A percentile compares a stretch with the other conserved stretches of the same genome.
These are phyloP conservation scores for Marasmius sp. DNA, from an alignment of 1,284 basidiomycete species.

Conservation along the genomic window DNA sequence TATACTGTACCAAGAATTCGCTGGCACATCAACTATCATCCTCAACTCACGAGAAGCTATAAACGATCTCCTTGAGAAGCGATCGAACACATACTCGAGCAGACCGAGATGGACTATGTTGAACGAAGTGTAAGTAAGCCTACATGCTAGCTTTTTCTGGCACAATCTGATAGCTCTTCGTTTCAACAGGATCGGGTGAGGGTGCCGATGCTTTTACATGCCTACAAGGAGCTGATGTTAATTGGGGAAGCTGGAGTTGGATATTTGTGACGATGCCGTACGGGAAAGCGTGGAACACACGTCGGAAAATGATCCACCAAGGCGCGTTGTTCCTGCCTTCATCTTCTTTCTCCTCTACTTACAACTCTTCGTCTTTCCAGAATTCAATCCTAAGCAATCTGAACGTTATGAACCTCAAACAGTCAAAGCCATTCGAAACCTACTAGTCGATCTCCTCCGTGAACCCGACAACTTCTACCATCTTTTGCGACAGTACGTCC, in stretches of 20 bases:
- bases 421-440: background rate
- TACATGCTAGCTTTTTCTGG: background rate
- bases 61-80: conserved; percentile 4
- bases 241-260: background rate
- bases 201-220: too few species aligned
- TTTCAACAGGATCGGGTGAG: background rate
- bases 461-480: background rate
- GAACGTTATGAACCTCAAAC: background rate
- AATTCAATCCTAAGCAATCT: conserved; percentile 1
- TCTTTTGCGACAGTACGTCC: background rate
- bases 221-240: background rate
- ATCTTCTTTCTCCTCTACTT: background rate
- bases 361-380: background rate
- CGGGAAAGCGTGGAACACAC: background rate
- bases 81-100: conserved; percentile 4
- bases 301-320: conserved; percentile 1
- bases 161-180: background rate
- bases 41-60: conserved; percentile 3
- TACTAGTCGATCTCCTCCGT: background rate
- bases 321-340: background rate
- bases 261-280: background rate
- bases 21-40: background rate
- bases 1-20: conserved; percentile 1
- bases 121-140: background rate
- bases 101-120: background rate